phyloP scores from a whole-genome alignment of 805 yeast species.

The Candida glaebosa region DNA sequence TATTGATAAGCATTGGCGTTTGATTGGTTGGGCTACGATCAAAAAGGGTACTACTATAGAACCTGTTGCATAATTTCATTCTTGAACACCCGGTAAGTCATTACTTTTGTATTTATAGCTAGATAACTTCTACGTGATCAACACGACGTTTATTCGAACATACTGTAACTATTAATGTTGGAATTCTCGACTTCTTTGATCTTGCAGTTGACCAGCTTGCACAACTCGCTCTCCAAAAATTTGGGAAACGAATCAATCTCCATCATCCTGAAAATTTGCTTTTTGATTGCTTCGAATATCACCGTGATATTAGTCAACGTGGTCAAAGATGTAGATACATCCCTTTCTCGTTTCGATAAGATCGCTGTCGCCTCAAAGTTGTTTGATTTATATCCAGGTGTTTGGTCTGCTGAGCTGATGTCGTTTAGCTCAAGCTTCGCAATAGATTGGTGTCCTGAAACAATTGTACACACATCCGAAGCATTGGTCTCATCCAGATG shows the following conservation, averaged over 20 bases:
- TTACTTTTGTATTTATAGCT: constrained; percentile 19
- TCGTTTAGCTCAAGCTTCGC: not conserved
- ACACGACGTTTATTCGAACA: not conserved
- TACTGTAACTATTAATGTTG: not conserved
- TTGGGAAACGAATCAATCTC: constrained; percentile 73
- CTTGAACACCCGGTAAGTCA: constrained; percentile 3
- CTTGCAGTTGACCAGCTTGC: constrained; percentile 2
- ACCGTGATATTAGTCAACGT: constrained; percentile 32
- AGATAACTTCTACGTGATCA: constrained; percentile 7
- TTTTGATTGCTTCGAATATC: constrained; percentile 38
- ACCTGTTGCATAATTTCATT: constrained; percentile 49
- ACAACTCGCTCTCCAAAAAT: constrained; percentile 40
- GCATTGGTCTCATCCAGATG: not conserved
- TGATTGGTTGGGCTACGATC: constrained; percentile 99
- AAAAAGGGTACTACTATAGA: constrained; percentile 89
- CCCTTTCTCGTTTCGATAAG: constrained; percentile 2
- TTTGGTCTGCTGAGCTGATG: not conserved
- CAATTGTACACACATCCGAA: not conserved
- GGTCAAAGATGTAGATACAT: constrained; percentile 10
- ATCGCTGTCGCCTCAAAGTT: not conserved
- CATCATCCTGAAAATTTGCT: constrained; percentile 55
- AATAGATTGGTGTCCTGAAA: not conserved
- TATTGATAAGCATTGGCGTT: constrained; percentile 99
- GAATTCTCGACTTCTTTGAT: not conserved
- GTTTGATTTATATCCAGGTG: not conserved